Percentiles rank a stretch among this genome's conserved stretches.
These are phyloP conservation scores for Panus rudis DNA, from an alignment of 768 basidiomycete genomes.

Conservation along the genomic window DNA sequence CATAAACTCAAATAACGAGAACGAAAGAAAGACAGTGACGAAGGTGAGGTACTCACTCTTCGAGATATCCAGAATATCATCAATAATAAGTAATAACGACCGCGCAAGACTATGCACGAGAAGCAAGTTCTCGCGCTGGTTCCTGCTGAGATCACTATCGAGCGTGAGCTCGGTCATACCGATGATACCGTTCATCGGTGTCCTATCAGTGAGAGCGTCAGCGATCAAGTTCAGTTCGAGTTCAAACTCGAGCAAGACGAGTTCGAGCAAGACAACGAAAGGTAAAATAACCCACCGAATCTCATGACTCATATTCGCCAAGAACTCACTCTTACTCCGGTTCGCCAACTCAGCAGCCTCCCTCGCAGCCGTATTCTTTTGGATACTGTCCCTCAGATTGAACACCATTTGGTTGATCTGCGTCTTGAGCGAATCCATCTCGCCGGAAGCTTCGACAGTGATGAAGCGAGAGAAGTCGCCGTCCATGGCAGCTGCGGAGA, in stretches of 20 bases:
- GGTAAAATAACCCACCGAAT: constrained; percentile 58
- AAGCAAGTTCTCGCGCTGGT: constrained; percentile 91
- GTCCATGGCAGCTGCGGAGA: constrained; percentile 96
- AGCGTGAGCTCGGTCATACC: constrained; percentile 99
- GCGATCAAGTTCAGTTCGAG: too few relatives aligned
- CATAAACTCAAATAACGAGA: too few relatives aligned
- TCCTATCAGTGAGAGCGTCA: constrained; percentile 47
- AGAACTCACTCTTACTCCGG: constrained; percentile 92
- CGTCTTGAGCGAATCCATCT: constrained; percentile 99
- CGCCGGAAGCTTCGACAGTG: constrained; percentile 96
- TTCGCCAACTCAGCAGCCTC: constrained; percentile 99
- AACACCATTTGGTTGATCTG: constrained; percentile 99
- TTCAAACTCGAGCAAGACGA: too few relatives aligned
- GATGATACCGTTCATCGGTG: constrained; percentile 99
- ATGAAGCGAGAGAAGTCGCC: constrained; percentile 99
- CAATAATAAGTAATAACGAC: constrained; percentile 91
- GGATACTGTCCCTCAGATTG: constrained; percentile 91
- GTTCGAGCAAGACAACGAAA: too few relatives aligned
- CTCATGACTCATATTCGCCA: constrained; percentile 98
- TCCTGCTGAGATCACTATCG: constrained; percentile 90
- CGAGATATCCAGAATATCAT: constrained; percentile 98
- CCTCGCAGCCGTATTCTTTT: constrained; percentile 96
- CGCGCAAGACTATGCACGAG: constrained; percentile 87
- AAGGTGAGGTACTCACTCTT: constrained; percentile 68
- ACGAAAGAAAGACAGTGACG: too few relatives aligned